Percentiles rank a stretch among this genome's conserved stretches.
phyloP scores from a whole-genome alignment of 2,329 filamentous ascomycete species.

The Drechslerella stenobrocha region DNA sequence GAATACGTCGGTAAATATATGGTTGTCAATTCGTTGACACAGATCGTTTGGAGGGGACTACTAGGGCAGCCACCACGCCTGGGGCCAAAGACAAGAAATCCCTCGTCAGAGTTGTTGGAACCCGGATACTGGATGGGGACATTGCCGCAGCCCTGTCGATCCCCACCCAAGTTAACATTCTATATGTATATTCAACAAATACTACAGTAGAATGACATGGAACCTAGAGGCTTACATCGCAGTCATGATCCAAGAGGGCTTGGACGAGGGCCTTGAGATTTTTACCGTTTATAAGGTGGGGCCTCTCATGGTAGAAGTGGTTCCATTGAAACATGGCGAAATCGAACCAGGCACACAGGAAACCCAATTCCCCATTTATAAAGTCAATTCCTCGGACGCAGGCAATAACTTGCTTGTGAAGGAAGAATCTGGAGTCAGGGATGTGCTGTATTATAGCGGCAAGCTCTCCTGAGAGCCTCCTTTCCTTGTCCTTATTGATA shows the following conservation, averaged over 20 bases:
- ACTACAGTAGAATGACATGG: no score
- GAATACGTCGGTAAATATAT: no score
- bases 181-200: no score
- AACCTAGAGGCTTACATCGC: slow-evolving; percentile 19
- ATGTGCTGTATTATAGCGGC: neutral
- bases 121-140: slow-evolving; percentile 16
- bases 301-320: slow-evolving; percentile 9
- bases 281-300: neutral
- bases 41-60: no score
- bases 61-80: slow-evolving; percentile 3
- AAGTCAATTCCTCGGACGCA: slow-evolving; percentile 6
- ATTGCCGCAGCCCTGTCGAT: slow-evolving; percentile 18
- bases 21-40: no score
- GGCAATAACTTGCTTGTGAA: slow-evolving; percentile 18
- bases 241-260: slow-evolving; percentile 11
- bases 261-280: slow-evolving; percentile 11
- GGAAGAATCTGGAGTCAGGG: slow-evolving; percentile 11
- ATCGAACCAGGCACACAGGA: slow-evolving; percentile 35
- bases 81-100: slow-evolving; percentile 22
- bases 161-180: no score
- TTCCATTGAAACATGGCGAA: no score
- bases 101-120: slow-evolving; percentile 5
- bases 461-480: slow-evolving; percentile 2
- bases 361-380: neutral
- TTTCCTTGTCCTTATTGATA: no score